A percentile compares a stretch with the other conserved stretches of the same genome.
Conservation (phyloP, 2,329 filamentous ascomycete species). For the Claviceps purpurea region DNA sequence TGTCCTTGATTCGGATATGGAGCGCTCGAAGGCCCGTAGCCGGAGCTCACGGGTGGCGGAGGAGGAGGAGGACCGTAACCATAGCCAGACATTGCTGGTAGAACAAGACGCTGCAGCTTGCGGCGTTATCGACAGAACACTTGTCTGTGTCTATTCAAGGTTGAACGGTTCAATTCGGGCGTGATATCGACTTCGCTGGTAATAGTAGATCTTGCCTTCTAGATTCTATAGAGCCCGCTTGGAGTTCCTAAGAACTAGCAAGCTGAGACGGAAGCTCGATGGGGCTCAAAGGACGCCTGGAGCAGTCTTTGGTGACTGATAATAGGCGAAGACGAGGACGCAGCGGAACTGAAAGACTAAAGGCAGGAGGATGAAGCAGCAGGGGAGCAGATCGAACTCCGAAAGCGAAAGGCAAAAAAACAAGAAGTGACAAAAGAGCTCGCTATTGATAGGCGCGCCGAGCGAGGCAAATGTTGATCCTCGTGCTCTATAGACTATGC, state of each 20-base stretch:
- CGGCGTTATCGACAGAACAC: conserved; percentile 8
- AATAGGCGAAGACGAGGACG: not conserved
- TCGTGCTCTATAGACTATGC: not conserved
- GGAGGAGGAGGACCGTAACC: conserved; percentile 38
- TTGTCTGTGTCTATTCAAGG: conserved; percentile 7
- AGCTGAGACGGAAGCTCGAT: not conserved
- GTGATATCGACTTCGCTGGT: not conserved
- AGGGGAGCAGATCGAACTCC: not conserved
- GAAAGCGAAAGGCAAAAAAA: not conserved
- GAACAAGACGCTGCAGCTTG: conserved; percentile 3
- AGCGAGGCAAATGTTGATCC: not conserved
- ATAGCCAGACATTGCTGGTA: conserved; percentile 31
- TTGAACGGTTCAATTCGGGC: not conserved
- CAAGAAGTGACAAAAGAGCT: not conserved
- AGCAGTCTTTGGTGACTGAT: not conserved
- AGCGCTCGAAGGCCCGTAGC: conserved; percentile 26
- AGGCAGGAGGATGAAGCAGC: not conserved
- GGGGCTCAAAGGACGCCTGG: not conserved
- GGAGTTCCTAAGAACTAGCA: not conserved
- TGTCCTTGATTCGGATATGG: conserved; percentile 25
- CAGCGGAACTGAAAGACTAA: not conserved
- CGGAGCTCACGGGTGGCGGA: conserved; percentile 24
- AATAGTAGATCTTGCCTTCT: not conserved
- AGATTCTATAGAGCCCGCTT: not conserved
- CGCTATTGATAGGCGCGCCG: not conserved